These are phyloP conservation scores for Ilyonectria destructans DNA, from an alignment of 2,329 filamentous ascomycete genomes.

Conservation along the genomic window DNA sequence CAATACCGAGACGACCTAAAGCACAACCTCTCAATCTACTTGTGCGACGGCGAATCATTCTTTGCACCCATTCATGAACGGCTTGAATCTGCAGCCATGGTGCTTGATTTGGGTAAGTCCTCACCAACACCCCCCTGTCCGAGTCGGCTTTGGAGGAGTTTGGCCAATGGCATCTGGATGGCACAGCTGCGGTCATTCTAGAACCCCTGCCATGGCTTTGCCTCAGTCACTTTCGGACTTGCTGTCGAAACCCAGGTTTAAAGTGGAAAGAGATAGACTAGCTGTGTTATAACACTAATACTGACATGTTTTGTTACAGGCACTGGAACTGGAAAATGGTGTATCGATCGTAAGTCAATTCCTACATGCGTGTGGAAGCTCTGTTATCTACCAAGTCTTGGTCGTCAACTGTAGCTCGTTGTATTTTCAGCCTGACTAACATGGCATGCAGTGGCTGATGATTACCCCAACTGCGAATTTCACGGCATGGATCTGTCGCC, in stretches of 20 bases:
- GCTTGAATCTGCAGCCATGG: conserved; percentile 58
- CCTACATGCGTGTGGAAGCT: not conserved
- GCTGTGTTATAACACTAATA: not conserved
- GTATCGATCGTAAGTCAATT: conserved; percentile 62
- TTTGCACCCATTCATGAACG: conserved; percentile 60
- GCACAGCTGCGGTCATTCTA: conserved; percentile 5
- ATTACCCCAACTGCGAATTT: conserved; percentile 61
- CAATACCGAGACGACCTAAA: conserved; percentile 61
- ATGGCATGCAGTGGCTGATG: conserved; percentile 61
- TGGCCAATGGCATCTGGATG: conserved; percentile 12
- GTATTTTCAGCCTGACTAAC: conserved; percentile 31
- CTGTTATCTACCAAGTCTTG: not conserved
- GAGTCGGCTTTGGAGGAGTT: conserved; percentile 8
- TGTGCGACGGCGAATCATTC: conserved; percentile 60
- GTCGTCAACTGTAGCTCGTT: not conserved
- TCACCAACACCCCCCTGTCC: not conserved
- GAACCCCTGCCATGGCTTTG: not conserved
- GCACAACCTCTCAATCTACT: conserved; percentile 57
- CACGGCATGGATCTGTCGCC: conserved; percentile 68
- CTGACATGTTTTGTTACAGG: conserved; percentile 53
- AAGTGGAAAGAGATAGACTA: no score
- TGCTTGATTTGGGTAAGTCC: conserved; percentile 64
- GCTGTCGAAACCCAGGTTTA: not conserved
- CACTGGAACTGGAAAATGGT: conserved; percentile 69
- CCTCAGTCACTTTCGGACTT: not conserved